Percentiles rank a stretch among this genome's conserved stretches.
phyloP scores from a whole-genome alignment of 2,329 filamentous ascomycete species.

The Penicillium brasilianum region DNA sequence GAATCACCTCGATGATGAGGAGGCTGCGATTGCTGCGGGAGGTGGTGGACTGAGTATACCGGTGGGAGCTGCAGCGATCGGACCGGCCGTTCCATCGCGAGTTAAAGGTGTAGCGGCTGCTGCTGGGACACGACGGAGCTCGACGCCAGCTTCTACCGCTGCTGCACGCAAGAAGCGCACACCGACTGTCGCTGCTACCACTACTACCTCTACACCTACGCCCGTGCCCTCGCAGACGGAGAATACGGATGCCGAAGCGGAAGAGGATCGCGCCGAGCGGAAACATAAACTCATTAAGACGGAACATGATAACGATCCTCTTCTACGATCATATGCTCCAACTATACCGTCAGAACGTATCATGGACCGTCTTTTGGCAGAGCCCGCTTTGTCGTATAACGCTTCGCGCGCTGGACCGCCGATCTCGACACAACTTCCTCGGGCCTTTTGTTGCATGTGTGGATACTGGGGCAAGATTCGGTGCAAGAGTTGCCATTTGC shows the following conservation, averaged over 20 bases:
- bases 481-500: constrained; percentile 53
- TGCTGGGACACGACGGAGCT: constrained; percentile 31
- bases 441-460: constrained; percentile 55
- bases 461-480: constrained; percentile 57
- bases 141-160: constrained; percentile 32
- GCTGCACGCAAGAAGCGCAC: constrained; percentile 29
- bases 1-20: constrained; percentile 58
- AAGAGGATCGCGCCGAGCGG: constrained; percentile 20
- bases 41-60: constrained; percentile 13
- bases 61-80: constrained; percentile 11
- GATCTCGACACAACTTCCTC: constrained; percentile 38
- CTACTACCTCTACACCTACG: constrained; percentile 19
- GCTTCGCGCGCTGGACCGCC: constrained; percentile 49
- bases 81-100: constrained; percentile 18
- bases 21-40: constrained; percentile 43
- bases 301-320: constrained; percentile 47
- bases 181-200: constrained; percentile 11
- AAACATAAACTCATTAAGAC: constrained; percentile 39
- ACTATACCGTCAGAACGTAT: constrained; percentile 51
- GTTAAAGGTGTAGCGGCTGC: constrained; percentile 18
- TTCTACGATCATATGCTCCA: constrained; percentile 50
- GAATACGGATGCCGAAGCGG: constrained; percentile 20
- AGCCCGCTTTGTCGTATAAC: constrained; percentile 55
- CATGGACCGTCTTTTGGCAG: constrained; percentile 52
- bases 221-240: constrained; percentile 16